phyloP scores from a whole-genome alignment of 2,329 filamentous ascomycete genomes.

The Clonostachys rosea region DNA sequence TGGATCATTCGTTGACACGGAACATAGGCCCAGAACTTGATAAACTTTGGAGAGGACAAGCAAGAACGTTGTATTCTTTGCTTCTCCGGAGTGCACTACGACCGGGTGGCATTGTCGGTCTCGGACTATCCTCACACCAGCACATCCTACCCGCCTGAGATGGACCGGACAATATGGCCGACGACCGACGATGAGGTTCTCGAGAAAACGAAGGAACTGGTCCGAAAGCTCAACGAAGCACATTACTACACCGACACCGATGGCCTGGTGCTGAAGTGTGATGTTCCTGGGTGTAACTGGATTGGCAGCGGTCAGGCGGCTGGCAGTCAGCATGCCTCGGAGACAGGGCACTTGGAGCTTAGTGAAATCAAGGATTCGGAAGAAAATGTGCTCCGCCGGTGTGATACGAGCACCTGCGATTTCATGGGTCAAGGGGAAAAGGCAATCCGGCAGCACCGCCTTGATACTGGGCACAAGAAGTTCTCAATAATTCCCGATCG shows the following conservation, averaged over 20 bases:
- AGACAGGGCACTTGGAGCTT: conserved; percentile 57
- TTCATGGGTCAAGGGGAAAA: conserved; percentile 63
- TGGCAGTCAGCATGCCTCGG: conserved; percentile 56
- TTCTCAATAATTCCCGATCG: conserved; percentile 31
- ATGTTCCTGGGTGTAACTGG: conserved; percentile 57
- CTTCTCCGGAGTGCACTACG: conserved; percentile 92
- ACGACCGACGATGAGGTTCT: conserved; percentile 62
- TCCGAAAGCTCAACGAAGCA: conserved; percentile 57
- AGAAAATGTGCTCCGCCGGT: conserved; percentile 73
- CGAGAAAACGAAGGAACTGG: conserved; percentile 59
- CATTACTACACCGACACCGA: conserved; percentile 90
- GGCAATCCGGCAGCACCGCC: conserved; percentile 52
- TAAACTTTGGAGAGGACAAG: conserved; percentile 72
- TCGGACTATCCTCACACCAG: conserved; percentile 51
- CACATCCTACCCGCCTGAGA: conserved; percentile 60
- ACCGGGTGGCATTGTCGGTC: conserved; percentile 74
- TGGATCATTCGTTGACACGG: background rate
- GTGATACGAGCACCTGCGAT: conserved; percentile 58
- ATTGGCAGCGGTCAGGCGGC: conserved; percentile 62
- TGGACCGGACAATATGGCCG: conserved; percentile 62
- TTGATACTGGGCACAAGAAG: conserved; percentile 52
- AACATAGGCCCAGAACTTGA: conserved; percentile 22
- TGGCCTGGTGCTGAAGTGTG: conserved; percentile 74
- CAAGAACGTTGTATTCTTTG: conserved; percentile 71
- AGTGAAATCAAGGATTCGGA: conserved; percentile 73